phyloP scores from a whole-genome alignment of 2,329 filamentous ascomycete genomes.

The Nothophaeocryptopus gaeumannii region DNA sequence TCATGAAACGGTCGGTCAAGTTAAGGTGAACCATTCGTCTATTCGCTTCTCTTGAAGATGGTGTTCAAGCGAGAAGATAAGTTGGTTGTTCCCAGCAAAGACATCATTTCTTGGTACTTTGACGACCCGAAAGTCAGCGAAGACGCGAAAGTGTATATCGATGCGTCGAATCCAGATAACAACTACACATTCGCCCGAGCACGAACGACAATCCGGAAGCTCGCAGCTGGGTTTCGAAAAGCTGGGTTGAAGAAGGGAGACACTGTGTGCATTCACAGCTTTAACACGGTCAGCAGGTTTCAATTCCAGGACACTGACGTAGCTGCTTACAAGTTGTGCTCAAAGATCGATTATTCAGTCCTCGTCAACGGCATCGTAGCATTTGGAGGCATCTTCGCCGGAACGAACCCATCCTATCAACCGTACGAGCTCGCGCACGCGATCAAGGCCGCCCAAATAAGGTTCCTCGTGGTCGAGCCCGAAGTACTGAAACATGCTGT shows the following conservation, averaged over 20 bases:
- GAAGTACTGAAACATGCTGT: slow-evolving; percentile 30
- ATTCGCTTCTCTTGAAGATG: slow-evolving; percentile 1
- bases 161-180: slow-evolving; percentile 38
- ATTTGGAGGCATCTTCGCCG: slow-evolving; percentile 35
- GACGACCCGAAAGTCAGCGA: slow-evolving; percentile 46
- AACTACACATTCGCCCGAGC: slow-evolving; percentile 47
- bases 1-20: too few species aligned
- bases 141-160: slow-evolving; percentile 51
- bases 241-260: slow-evolving; percentile 51
- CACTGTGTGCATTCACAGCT: slow-evolving; percentile 51
- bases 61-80: slow-evolving; percentile 18
- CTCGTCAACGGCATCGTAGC: slow-evolving; percentile 29
- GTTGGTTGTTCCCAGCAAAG: slow-evolving; percentile 44
- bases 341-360: slow-evolving; percentile 25
- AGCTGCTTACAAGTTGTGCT: neutral
- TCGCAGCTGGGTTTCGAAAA: slow-evolving; percentile 51
- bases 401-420: slow-evolving; percentile 37
- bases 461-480: slow-evolving; percentile 33
- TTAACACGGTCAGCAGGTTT: slow-evolving; percentile 40
- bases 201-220: slow-evolving; percentile 42
- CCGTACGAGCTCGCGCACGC: slow-evolving; percentile 33
- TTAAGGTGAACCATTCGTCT: too few species aligned
- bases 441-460: slow-evolving; percentile 30
- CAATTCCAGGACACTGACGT: neutral
- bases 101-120: slow-evolving; percentile 55